These are phyloP conservation scores for Eutrema heterophyllum DNA, from an alignment of 345 rosid genomes.

Conservation along the genomic window DNA sequence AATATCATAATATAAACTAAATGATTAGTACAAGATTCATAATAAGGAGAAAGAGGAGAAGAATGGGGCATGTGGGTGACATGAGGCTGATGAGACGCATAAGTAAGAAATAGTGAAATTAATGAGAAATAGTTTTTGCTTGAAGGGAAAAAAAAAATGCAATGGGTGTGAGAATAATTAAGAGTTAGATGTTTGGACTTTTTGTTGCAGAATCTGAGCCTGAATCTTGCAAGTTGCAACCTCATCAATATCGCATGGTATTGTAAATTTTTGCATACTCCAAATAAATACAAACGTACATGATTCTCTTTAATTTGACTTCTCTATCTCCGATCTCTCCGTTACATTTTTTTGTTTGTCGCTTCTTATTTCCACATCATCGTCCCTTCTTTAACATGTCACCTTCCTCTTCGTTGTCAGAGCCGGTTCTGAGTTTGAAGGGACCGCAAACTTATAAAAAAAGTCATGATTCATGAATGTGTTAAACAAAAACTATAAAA, in stretches of 20 bases:
- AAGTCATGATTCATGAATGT: too few relatives aligned
- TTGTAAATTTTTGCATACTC: slow-evolving; percentile 11
- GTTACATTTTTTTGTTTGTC: background rate
- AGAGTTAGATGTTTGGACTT: slow-evolving; percentile 19
- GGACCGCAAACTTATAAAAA: too few relatives aligned
- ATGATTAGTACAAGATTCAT: background rate
- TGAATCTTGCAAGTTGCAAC: slow-evolving; percentile 47
- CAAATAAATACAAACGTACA: slow-evolving; percentile 25
- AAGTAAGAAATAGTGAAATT: slow-evolving; percentile 4
- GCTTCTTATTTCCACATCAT: slow-evolving; percentile 22
- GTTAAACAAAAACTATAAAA: too few relatives aligned
- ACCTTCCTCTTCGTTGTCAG: slow-evolving; percentile 22
- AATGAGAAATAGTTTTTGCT: background rate
- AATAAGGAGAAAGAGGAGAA: background rate
- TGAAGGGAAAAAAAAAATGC: slow-evolving; percentile 6
- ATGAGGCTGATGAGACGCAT: slow-evolving; percentile 26
- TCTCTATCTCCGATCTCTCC: background rate
- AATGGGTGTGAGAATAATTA: slow-evolving; percentile 33
- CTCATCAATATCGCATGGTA: slow-evolving; percentile 32
- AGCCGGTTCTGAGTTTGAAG: too few relatives aligned
- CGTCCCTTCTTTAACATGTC: slow-evolving; percentile 26
- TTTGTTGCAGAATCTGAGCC: slow-evolving; percentile 43
- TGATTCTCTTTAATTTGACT: slow-evolving; percentile 28
- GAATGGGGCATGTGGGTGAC: slow-evolving; percentile 17
- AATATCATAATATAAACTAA: background rate